Percentiles rank a stretch among this genome's conserved stretches.
Conservation (phyloP, 108 stramenopile species). For the Chaetoceros tenuissimus region DNA sequence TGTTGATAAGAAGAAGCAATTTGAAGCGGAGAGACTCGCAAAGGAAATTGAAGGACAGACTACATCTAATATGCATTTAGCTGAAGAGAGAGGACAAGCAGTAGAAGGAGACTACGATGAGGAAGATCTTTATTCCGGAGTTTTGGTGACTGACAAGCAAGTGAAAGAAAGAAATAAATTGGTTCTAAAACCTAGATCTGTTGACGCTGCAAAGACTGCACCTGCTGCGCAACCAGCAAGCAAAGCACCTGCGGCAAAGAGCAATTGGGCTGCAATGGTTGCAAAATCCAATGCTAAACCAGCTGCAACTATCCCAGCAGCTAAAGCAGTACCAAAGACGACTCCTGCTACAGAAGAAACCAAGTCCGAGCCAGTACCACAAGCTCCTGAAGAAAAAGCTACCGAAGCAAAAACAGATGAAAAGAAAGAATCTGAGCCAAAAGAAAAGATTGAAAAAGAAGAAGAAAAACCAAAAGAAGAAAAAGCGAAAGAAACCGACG, state of each 20-base stretch:
- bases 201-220: neutral
- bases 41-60: slow-evolving; percentile 77
- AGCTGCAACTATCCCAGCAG: slow-evolving; percentile 5
- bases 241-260: slow-evolving; percentile 9
- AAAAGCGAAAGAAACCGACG: neutral
- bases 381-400: slow-evolving; percentile 5
- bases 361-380: neutral
- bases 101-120: slow-evolving; percentile 73
- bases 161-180: slow-evolving; percentile 28
- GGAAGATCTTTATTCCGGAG: slow-evolving; percentile 84
- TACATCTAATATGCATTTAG: slow-evolving; percentile 81
- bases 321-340: neutral
- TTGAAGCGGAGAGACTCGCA: slow-evolving; percentile 82
- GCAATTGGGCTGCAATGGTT: slow-evolving; percentile 23
- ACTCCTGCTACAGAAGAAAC: slow-evolving; percentile 5
- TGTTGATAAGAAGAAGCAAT: slow-evolving; percentile 46
- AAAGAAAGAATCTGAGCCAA: neutral
- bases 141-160: slow-evolving; percentile 38
- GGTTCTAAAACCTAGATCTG: slow-evolving; percentile 1
- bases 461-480: neutral
- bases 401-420: neutral
- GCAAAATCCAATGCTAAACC: slow-evolving; percentile 5
- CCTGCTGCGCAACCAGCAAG: neutral
- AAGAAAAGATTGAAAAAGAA: slow-evolving; percentile 3
- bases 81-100: slow-evolving; percentile 86